Conservation (phyloP, 352 stramenopile genomes). For the Nothophytophthora sp. region DNA sequence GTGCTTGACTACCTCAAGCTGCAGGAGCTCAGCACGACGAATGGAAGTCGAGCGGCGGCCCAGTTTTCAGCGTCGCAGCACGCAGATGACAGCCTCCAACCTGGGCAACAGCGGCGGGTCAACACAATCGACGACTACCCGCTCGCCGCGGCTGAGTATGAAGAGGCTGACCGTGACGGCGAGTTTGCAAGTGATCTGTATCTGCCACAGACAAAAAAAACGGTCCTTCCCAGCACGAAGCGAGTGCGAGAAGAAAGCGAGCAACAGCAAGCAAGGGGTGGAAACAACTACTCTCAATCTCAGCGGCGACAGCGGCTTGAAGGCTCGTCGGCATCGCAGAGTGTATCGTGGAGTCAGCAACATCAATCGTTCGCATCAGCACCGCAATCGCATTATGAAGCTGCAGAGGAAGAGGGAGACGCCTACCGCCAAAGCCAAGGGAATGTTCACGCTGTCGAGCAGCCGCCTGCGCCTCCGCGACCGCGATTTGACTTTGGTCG, state of each 20-base stretch:
- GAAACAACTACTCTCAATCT: background rate
- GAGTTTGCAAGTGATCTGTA: slow-evolving; percentile 21
- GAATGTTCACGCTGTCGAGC: slow-evolving; percentile 13
- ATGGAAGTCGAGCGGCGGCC: slow-evolving; percentile 4
- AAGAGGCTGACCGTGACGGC: slow-evolving; percentile 9
- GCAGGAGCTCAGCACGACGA: slow-evolving; percentile 45
- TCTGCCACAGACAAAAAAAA: slow-evolving; percentile 6
- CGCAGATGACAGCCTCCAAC: background rate
- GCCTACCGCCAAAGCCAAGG: slow-evolving; percentile 17
- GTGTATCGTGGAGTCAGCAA: slow-evolving; percentile 11
- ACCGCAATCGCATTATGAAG: slow-evolving; percentile 7
- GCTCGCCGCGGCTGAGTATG: slow-evolving; percentile 8
- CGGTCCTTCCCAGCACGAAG: slow-evolving; percentile 5
- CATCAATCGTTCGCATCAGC: slow-evolving; percentile 5
- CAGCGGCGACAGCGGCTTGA: slow-evolving; percentile 15
- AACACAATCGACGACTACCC: slow-evolving; percentile 11
- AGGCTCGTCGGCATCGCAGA: slow-evolving; percentile 1
- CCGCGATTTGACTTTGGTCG: slow-evolving; percentile 34
- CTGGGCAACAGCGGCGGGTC: background rate
- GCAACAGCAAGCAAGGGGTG: background rate
- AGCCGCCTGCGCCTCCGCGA: background rate
- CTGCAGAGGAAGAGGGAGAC: slow-evolving; percentile 16
- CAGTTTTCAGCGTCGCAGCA: slow-evolving; percentile 8
- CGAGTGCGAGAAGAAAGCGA: slow-evolving; percentile 8
- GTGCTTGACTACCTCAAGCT: slow-evolving; percentile 74